These are phyloP conservation scores for Saccharomycopsis fibuligera DNA, from an alignment of 805 yeast species.

Conservation along the genomic window DNA sequence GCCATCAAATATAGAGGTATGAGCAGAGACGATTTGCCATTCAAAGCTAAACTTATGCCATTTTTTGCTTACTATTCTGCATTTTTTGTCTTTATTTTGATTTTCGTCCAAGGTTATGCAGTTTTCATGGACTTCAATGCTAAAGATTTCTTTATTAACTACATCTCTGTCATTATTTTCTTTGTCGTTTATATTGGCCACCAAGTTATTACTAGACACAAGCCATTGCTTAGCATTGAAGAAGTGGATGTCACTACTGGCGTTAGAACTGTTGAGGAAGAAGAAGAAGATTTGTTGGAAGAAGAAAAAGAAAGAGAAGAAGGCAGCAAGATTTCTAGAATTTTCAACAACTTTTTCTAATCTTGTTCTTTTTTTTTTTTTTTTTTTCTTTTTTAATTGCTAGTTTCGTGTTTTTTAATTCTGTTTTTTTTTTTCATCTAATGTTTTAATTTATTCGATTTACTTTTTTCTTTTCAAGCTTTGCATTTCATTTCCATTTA, in stretches of 20 bases:
- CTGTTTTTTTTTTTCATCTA: not conserved
- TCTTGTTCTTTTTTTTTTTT: not conserved
- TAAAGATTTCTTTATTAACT: conserved; percentile 58
- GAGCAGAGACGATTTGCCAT: conserved; percentile 59
- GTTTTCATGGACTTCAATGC: conserved; percentile 51
- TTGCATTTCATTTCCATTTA: not conserved
- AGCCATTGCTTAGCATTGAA: conserved; percentile 41
- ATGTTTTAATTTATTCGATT: not conserved
- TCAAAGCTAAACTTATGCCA: conserved; percentile 62
- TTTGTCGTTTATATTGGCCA: conserved; percentile 47
- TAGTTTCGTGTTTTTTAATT: not conserved
- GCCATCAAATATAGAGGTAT: conserved; percentile 56
- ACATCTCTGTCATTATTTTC: conserved; percentile 63
- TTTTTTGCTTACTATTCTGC: conserved; percentile 56
- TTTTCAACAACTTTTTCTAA: conserved; percentile 7
- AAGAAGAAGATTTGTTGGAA: conserved; percentile 33
- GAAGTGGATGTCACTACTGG: conserved; percentile 67
- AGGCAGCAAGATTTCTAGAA: not conserved
- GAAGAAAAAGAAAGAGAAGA: conserved; percentile 9
- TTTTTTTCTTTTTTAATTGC: not conserved
- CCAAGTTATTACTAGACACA: conserved; percentile 45
- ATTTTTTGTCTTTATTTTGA: conserved; percentile 45
- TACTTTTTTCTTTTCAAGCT: not conserved
- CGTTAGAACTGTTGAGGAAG: conserved; percentile 42
- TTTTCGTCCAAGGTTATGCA: conserved; percentile 62